Base-by-base conservation (phyloP, 106 monocot species). In the Narthecium ossifragum region DNA sequence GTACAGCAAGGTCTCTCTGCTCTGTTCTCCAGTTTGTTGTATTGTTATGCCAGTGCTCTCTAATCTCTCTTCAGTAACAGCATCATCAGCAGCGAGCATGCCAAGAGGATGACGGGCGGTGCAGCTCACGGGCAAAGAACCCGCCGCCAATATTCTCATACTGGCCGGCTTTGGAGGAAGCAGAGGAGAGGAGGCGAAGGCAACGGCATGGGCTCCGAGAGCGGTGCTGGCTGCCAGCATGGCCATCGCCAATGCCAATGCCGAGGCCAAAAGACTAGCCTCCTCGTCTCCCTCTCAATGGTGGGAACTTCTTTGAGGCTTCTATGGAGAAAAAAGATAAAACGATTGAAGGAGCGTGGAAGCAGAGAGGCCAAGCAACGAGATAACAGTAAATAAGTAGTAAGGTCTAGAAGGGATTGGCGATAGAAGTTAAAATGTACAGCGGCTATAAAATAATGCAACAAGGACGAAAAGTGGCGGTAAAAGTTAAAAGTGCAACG, bases 361-460 rank as follows among this genome's bases (percentile, higher is more conserved):
- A 40, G 28, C 33, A 81, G 71, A 9, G 45, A 67, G 49, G 66
- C 81, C 81, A 72, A 81, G 71, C 59, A 71, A 55, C 20, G 29
- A 28, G 17, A 46, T 32, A 2, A n/a, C n/a, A n/a, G n/a, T n/a
- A n/a, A n/a, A n/a, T n/a, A n/a, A n/a, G n/a, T n/a, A n/a, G n/a
- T n/a, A n/a, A n/a, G n/a, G n/a, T n/a, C n/a, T n/a, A n/a, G n/a
- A n/a, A n/a, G n/a, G n/a, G n/a, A n/a, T n/a, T n/a, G n/a, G n/a
- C n/a, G n/a, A n/a, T n/a, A n/a, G n/a, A n/a, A n/a, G n/a, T n/a
- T n/a, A n/a, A n/a, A n/a, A n/a, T n/a, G n/a, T n/a, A n/a, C n/a
- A n/a, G n/a, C n/a, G n/a, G n/a, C n/a, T n/a, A n/a, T n/a, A n/a
- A n/a, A n/a, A n/a, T n/a, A n/a, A n/a, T n/a, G n/a, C n/a, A n/a